Base-by-base conservation (phyloP, 1,139 yeast species). In the Geotrichum carabidarum region DNA sequence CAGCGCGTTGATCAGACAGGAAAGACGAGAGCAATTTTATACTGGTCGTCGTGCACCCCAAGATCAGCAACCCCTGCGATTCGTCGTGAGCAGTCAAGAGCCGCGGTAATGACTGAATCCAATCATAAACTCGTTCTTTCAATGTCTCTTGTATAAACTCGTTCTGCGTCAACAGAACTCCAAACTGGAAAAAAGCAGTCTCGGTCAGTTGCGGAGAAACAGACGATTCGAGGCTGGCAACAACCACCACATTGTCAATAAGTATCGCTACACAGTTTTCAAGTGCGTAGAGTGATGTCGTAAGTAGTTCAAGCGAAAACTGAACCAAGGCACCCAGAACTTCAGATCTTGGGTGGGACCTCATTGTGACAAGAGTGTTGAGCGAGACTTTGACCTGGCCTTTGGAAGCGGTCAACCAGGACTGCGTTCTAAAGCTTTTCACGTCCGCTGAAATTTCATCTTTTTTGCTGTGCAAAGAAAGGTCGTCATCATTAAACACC, bases 321-420 rank as follows among this genome's bases (percentile, higher is more conserved):
- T 57, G 55, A 36, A 68, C 63, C 8, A 76, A 51, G 0, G 71
- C 62, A 11, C 59, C 58, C 32, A 67, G 63, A 0, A 76, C 74
- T 45, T 72, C 74, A 0, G 60, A 56, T 31, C 70, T 65, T 9
- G 60, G 41, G 42, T 72, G 72, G 1, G 62, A 53, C 14, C 68
- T 57, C 0, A 70, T 41, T 1, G 60, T 48, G 1, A 57, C 44
- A 17, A 68, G 53, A n/a, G 59, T 55, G 45, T 62, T 62, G 41
- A 68, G 51, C 1, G 67, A 58, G 71, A 65, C 5, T 68, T 63
- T 78, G 27, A 86, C 74, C 63, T 87, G 93, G 35, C 73, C 71
- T 1, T 84, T 74, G 0, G 91, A 83, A 0, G 84, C 88, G 17
- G 66, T 71, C 18, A 85, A 68, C 95, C 95, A 87, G 8, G 79